A percentile compares a stretch with the other conserved stretches of the same genome.
Conservation (phyloP, 371 early-diverging fungal genomes). For the Rhizopus arrhizus region DNA sequence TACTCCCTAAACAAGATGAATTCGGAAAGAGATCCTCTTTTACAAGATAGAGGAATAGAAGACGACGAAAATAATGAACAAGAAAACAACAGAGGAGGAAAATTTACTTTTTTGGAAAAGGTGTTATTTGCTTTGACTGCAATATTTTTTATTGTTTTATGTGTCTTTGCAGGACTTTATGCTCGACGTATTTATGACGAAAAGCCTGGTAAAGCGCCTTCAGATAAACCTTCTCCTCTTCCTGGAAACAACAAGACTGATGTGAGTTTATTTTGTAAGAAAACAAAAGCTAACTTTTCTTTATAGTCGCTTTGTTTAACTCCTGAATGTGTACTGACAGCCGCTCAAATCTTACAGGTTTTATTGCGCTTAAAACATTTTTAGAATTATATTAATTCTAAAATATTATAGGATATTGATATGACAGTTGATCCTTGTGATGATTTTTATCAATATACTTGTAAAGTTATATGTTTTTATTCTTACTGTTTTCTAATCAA, state of each 20-base stretch:
- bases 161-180: conserved; percentile 47
- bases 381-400: conserved; percentile 23
- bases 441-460: conserved; percentile 56
- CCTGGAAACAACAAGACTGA: conserved; percentile 12
- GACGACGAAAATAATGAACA: background rate
- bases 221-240: conserved; percentile 9
- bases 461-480: conserved; percentile 31
- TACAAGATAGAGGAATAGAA: conserved; percentile 12
- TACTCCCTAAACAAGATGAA: conserved; percentile 15
- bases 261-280: conserved; percentile 10
- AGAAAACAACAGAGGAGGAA: conserved; percentile 21
- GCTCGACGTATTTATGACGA: conserved; percentile 37
- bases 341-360: conserved; percentile 55
- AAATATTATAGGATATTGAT: conserved; percentile 46
- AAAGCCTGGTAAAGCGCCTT: conserved; percentile 18
- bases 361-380: conserved; percentile 17
- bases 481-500: too few relatives aligned
- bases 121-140: conserved; percentile 34
- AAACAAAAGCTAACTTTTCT: background rate
- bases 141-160: conserved; percentile 37
- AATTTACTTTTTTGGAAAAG: conserved; percentile 48
- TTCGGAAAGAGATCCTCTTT: conserved; percentile 39
- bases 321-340: conserved; percentile 62
- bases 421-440: conserved; percentile 47
- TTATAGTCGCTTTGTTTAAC: conserved; percentile 52